These are phyloP conservation scores for Durotheca rogersii DNA, from an alignment of 495 filamentous ascomycete genomes.

Conservation along the genomic window DNA sequence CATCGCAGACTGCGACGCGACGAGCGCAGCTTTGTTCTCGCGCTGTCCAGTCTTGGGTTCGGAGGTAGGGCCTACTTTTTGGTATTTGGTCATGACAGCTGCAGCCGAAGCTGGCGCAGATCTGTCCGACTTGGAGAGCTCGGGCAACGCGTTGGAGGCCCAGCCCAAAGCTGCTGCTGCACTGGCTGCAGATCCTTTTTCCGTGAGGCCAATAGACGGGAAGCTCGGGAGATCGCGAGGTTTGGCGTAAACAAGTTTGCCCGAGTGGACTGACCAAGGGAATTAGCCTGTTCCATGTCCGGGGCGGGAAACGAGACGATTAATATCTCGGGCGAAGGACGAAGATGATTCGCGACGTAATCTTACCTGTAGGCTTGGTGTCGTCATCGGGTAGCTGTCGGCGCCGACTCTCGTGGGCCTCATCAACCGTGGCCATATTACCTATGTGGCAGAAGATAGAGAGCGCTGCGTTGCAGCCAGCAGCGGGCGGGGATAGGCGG, in stretches of 20 bases:
- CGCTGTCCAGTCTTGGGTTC: conserved; percentile 57
- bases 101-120: conserved; percentile 64
- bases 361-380: conserved; percentile 26
- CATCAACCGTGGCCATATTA: conserved; percentile 25
- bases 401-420: conserved; percentile 16
- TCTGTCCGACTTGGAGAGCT: conserved; percentile 60
- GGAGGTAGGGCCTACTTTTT: conserved; percentile 56
- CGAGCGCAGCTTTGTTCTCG: conserved; percentile 70
- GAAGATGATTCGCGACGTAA: conserved; percentile 16
- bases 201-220: conserved; percentile 62
- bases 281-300: too few species aligned
- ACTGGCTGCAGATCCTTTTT: conserved; percentile 65
- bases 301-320: too few species aligned
- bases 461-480: conserved; percentile 15
- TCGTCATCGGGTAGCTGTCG: conserved; percentile 30
- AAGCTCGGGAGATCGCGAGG: conserved; percentile 67
- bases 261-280: conserved; percentile 40
- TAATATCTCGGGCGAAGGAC: too few species aligned
- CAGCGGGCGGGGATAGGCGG: too few species aligned
- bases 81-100: conserved; percentile 67
- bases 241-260: conserved; percentile 66
- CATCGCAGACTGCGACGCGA: conserved; percentile 64
- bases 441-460: conserved; percentile 21
- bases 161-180: conserved; percentile 74
- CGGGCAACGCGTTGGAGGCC: conserved; percentile 61